phyloP scores from a whole-genome alignment of 495 filamentous ascomycete genomes.

The Aspergillus baeticus region DNA sequence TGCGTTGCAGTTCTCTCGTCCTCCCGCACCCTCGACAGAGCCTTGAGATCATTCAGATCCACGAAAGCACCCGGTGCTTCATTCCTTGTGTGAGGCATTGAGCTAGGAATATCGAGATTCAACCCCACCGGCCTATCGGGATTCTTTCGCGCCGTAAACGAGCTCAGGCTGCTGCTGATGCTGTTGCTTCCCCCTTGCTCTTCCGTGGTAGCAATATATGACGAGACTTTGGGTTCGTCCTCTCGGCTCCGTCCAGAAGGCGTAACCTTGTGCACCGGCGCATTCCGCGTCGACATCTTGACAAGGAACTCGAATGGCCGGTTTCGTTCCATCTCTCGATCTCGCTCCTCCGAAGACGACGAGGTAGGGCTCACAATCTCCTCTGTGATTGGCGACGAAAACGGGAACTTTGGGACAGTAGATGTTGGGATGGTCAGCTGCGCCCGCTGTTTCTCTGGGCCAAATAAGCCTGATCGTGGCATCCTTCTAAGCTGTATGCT shows the following conservation, averaged over 20 bases:
- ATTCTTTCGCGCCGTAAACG: constrained; percentile 15
- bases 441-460: constrained; percentile 25
- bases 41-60: constrained; percentile 42
- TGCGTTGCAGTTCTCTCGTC: constrained; percentile 34
- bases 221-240: neutral
- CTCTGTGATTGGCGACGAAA: constrained; percentile 47
- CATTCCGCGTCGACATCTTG: constrained; percentile 29
- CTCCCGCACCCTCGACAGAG: constrained; percentile 34
- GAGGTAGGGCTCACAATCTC: constrained; percentile 40
- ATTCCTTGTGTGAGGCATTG: constrained; percentile 16
- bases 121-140: constrained; percentile 52
- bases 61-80: constrained; percentile 27
- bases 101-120: constrained; percentile 50
- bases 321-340: constrained; percentile 28
- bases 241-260: neutral
- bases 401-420: constrained; percentile 39
- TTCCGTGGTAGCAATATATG: neutral
- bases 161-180: no score
- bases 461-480: constrained; percentile 11
- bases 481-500: constrained; percentile 18
- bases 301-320: constrained; percentile 32
- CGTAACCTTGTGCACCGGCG: constrained; percentile 14
- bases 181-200: neutral
- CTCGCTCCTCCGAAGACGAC: constrained; percentile 34
- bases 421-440: constrained; percentile 31